These are phyloP conservation scores for Rhodotorula kratochvilovae DNA, from an alignment of 768 basidiomycete genomes.

Conservation along the genomic window DNA sequence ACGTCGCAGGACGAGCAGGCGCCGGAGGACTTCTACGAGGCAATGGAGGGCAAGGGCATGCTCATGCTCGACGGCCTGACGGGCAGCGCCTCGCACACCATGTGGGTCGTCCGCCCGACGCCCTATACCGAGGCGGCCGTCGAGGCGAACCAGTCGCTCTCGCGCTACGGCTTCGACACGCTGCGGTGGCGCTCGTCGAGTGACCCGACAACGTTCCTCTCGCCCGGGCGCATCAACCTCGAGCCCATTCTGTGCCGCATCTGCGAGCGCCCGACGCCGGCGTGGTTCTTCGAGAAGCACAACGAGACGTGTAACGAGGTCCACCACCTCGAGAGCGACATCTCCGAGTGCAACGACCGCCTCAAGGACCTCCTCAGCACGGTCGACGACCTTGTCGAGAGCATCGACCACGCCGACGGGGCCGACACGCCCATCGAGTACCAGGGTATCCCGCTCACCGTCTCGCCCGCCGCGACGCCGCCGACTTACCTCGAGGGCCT, in stretches of 20 bases:
- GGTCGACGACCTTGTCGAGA: conserved; percentile 64
- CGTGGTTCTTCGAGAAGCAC: conserved; percentile 99
- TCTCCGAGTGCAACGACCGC: conserved; percentile 86
- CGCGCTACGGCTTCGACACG: conserved; percentile 29
- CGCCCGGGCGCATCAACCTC: conserved; percentile 62
- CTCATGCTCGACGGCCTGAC: conserved; percentile 90
- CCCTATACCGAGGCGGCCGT: conserved; percentile 25
- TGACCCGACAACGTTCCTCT: conserved; percentile 62
- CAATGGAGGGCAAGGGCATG: conserved; percentile 98
- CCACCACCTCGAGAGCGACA: conserved; percentile 92
- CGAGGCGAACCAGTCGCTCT: conserved; percentile 17
- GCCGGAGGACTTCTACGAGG: conserved; percentile 54
- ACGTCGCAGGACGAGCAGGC: conserved; percentile 38
- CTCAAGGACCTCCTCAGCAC: conserved; percentile 80
- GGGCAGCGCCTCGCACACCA: conserved; percentile 83
- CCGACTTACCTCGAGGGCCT: conserved; percentile 20
- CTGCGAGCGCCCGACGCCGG: conserved; percentile 91
- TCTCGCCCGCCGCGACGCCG: conserved; percentile 57
- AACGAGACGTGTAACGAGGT: conserved; percentile 97
- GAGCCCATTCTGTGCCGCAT: conserved; percentile 90
- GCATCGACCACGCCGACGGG: background rate
- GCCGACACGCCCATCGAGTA: conserved; percentile 56
- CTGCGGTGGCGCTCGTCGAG: conserved; percentile 37
- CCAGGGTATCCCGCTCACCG: conserved; percentile 75
- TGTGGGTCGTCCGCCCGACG: conserved; percentile 52